A percentile compares a stretch with the other conserved stretches of the same genome.
These are phyloP conservation scores for Beauveria scarabaeidicola DNA, from an alignment of 2,329 filamentous ascomycete genomes.

Conservation along the genomic window DNA sequence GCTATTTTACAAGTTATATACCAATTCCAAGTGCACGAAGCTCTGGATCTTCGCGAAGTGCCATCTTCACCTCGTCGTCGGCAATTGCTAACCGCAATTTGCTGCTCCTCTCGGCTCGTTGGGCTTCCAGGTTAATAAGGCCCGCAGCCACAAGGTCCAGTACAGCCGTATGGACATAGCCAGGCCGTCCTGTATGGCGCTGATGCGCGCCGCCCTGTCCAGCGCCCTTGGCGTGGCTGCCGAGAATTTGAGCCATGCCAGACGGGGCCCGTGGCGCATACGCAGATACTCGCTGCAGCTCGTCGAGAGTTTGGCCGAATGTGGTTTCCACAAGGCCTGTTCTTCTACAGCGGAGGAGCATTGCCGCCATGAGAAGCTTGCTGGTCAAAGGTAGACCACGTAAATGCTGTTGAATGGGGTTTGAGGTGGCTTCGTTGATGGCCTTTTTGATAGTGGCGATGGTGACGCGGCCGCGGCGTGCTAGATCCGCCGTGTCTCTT, in stretches of 20 bases:
- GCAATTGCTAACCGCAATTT: slow-evolving; percentile 80
- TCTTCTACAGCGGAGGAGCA: slow-evolving; percentile 69
- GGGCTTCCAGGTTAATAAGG: slow-evolving; percentile 73
- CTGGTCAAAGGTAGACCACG: slow-evolving; percentile 71
- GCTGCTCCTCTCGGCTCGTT: slow-evolving; percentile 74
- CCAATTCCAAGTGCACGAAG: slow-evolving; percentile 68
- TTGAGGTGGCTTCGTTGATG: slow-evolving; percentile 90
- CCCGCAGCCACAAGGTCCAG: slow-evolving; percentile 81
- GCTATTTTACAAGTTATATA: slow-evolving; percentile 24
- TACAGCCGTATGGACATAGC: slow-evolving; percentile 58
- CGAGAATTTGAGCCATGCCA: slow-evolving; percentile 29
- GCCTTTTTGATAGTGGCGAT: slow-evolving; percentile 90
- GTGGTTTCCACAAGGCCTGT: slow-evolving; percentile 83
- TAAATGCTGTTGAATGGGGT: slow-evolving; percentile 82
- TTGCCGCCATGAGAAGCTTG: slow-evolving; percentile 77
- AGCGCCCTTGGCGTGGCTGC: slow-evolving; percentile 20
- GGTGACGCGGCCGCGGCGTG: slow-evolving; percentile 56
- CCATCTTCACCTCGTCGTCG: slow-evolving; percentile 83
- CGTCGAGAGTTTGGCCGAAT: slow-evolving; percentile 81
- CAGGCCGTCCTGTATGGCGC: slow-evolving; percentile 24
- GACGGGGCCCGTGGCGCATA: slow-evolving; percentile 27
- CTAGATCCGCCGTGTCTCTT: slow-evolving; percentile 18
- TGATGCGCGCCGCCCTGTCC: slow-evolving; percentile 19
- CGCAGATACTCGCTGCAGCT: slow-evolving; percentile 39
- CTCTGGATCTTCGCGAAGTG: slow-evolving; percentile 80